Base-by-base conservation (phyloP, 164 flowering plant genomes). In the Protea cynaroides region DNA sequence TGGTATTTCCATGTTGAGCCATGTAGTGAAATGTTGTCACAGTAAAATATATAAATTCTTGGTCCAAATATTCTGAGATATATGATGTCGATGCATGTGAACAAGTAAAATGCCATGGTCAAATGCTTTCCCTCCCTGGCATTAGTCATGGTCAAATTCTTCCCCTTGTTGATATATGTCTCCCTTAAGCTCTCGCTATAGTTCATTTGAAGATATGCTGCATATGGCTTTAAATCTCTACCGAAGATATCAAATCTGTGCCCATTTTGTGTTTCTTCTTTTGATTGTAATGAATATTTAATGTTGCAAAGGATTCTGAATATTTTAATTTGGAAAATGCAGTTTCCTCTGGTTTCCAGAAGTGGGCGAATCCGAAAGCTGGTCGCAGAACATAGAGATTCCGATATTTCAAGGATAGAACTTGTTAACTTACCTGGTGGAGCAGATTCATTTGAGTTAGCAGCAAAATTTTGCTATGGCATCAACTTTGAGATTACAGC, bases 321-420 rank as follows among this genome's bases (percentile, higher is more conserved):
- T 21, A 19, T 40, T 29, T 55, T 36, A 4, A 29, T 23, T 58
- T 59, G 61, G 56, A 56, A 24, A 53, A 57, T 81, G 76, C 82
- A 93, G 98, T 93, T 90, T 64, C 97, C 97, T 66, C 89, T 93
- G 14, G 92, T 93, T 21, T 86, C 96, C 14, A 78, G 86, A 61
- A 83, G 97, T 71, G 96, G 97, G 3, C 71, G 87, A 68, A 81
- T 93, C 60, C 64, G 97, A 25, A 88, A 78, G 77, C 51, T 93
- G 61, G 83, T 87, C 34, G 80, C 88, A 29, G 97, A 93, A 59
- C 79, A 67, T 54, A 79, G 86, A 61, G 87, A 83, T 71, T 66
- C 88, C 21, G 88, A 81, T 60, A 71, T 80, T 68, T 81, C 89
- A 47, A 78, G 74, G 69, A 70, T 90, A 8, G 88, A 87, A 75